Percentiles rank a stretch among this genome's conserved stretches.
Conservation (phyloP, 148 eudicot genomes). For the Rhododendron williamsianum region DNA sequence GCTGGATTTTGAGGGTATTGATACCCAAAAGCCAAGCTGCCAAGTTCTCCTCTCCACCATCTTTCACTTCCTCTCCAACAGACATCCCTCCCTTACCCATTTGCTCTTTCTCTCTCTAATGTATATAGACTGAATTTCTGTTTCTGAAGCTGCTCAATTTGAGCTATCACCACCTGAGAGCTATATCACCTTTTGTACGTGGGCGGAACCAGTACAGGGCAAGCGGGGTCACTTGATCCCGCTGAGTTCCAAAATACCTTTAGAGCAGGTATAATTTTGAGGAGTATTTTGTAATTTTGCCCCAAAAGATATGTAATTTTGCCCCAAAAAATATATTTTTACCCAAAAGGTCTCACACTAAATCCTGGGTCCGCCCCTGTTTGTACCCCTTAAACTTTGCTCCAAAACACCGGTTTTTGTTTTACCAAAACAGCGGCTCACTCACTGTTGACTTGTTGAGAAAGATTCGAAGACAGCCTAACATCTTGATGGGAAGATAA, state of each 20-base stretch:
- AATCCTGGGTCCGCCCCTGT: too few relatives aligned
- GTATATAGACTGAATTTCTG: not conserved
- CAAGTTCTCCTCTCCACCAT: constrained; percentile 68
- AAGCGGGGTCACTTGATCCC: too few relatives aligned
- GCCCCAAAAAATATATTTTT: too few relatives aligned
- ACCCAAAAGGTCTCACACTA: too few relatives aligned
- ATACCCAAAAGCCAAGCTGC: constrained; percentile 90
- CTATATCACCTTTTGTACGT: not conserved
- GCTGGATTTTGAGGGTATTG: constrained; percentile 81
- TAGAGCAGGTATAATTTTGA: too few relatives aligned
- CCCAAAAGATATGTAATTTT: too few relatives aligned
- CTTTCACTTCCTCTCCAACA: constrained; percentile 28
- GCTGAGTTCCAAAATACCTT: too few relatives aligned
- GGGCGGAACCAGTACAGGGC: too few relatives aligned
- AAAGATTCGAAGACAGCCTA: not conserved
- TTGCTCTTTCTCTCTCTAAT: not conserved
- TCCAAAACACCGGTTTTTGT: not conserved
- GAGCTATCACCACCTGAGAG: not conserved
- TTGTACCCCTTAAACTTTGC: not conserved
- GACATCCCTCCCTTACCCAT: constrained; percentile 74
- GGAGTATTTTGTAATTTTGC: too few relatives aligned
- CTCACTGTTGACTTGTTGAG: not conserved
- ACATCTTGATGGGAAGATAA: not conserved
- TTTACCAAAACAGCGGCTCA: not conserved
- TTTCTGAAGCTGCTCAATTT: not conserved